Base-by-base conservation (phyloP, 352 stramenopile species). In the Globisporangium camurandrum region DNA sequence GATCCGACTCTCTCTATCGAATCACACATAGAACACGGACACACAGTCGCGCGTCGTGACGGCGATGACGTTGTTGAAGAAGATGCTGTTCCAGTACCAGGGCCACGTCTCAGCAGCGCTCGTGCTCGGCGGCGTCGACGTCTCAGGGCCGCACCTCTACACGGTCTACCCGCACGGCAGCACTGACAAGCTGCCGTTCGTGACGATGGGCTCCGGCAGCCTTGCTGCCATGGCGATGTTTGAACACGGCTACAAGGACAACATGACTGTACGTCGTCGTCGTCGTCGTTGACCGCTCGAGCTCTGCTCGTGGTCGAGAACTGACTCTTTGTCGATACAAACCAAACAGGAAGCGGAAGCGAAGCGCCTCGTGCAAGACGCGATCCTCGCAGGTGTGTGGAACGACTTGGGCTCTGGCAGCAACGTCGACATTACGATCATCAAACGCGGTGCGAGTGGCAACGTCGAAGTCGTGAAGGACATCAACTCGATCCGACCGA, bases 151-250 rank as follows among this genome's bases (percentile, higher is more conserved):
- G 11, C 93, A 98, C 56, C 71, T 99, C 20, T 99, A 98, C 82
- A 97, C 97, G 41, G 98, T 99, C 62, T 97, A 98, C 74, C 96
- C 97, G 1, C 95, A 99, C 74, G 97, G 97, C 64, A 88, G 76
- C 56, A 99, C 95, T 37, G 86, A 96, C 54, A 98, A 98, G 67
- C 63, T 99, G 24, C 94, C 96, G 6, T 99, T 97, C 64, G 95
- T 98, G 59, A 99, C 95, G 28, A 99, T 99, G 96, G 97, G 97
- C 44, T 97, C 81, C n/a, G 97, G 97, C 45, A 97, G 76, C 61
- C 68, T 99, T n/a, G 96, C 96, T 1, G 97, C 97, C 48, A 99
- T 99, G 95, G 84, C 88, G 23, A 86, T 98, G 26, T 98, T 99
- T 55, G 95, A 98, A 71, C 62, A 86, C 47, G 70, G 74, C 26